Evolutionary conservation across 352 stramenopile species (phyloP).

Genomic region (Phytophthora fragariaefolia): DNA sequence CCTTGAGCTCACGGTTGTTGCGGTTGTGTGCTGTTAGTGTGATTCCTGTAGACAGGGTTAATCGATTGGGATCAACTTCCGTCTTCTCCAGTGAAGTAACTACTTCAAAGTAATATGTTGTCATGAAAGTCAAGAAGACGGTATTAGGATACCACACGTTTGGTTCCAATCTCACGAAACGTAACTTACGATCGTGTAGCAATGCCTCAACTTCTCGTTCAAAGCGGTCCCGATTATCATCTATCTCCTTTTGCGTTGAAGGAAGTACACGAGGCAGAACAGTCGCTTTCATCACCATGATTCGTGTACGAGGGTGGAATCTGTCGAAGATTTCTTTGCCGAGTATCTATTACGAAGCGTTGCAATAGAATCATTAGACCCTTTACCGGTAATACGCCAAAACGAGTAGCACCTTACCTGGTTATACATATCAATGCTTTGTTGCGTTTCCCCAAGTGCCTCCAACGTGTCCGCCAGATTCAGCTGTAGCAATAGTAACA

Average conservation of each 20-base stretch:
- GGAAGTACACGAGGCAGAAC: conserved; percentile 74
- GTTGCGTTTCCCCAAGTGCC: conserved; percentile 58
- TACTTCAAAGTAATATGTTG: conserved; percentile 12
- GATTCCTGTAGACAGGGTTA: conserved; percentile 64
- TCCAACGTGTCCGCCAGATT: conserved; percentile 64
- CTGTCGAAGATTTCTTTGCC: conserved; percentile 24
- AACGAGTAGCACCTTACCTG: conserved; percentile 32
- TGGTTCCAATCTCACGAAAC: background rate
- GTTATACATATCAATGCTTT: conserved; percentile 62
- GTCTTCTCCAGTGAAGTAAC: conserved; percentile 40
- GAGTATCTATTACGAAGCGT: conserved; percentile 45
- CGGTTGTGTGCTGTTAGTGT: conserved; percentile 68
- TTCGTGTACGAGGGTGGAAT: conserved; percentile 39
- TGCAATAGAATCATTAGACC: no score
- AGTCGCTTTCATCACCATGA: conserved; percentile 67
- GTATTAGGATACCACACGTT: background rate
- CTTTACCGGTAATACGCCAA: background rate
- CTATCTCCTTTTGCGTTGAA: conserved; percentile 54
- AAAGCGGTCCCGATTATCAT: conserved; percentile 51
- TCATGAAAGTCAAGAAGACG: background rate
- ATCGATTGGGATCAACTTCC: conserved; percentile 59
- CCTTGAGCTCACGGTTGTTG: conserved; percentile 75
- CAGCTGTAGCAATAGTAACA: conserved; percentile 43
- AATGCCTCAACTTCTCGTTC: conserved; percentile 49
- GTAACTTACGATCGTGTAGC: conserved; percentile 42